Conservation (phyloP, 2,329 filamentous ascomycete genomes). For the Didymella sp. region DNA sequence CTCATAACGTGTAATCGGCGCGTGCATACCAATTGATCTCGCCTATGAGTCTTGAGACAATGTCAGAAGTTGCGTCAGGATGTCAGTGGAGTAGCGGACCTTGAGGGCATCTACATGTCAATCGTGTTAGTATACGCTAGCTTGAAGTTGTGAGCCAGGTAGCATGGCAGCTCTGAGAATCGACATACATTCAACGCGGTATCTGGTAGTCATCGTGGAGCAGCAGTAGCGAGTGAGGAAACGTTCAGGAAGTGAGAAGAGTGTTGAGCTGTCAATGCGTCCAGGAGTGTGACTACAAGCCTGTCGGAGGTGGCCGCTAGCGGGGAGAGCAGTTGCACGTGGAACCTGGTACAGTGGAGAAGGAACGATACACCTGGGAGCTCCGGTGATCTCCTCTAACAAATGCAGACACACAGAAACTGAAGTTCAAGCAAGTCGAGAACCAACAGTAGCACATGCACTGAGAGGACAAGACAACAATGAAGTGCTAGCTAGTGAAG, state of each 20-base stretch:
- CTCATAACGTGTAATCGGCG: no score
- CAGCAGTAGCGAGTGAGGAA: conserved; percentile 2
- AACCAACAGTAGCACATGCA: not conserved
- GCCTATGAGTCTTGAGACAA: conserved; percentile 77
- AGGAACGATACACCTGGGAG: not conserved
- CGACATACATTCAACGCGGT: conserved; percentile 51
- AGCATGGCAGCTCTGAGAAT: conserved; percentile 2
- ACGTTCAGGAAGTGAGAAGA: conserved; percentile 11
- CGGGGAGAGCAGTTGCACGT: conserved; percentile 28
- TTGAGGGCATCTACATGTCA: conserved; percentile 66
- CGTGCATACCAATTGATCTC: conserved; percentile 84
- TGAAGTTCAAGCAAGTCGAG: not conserved
- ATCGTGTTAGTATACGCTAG: conserved; percentile 27
- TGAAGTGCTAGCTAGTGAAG: conserved; percentile 19
- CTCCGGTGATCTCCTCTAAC: not conserved
- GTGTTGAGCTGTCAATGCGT: conserved; percentile 28
- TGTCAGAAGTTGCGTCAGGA: conserved; percentile 23
- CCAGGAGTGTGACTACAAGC: conserved; percentile 27
- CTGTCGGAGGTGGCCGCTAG: conserved; percentile 36
- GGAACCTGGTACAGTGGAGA: conserved; percentile 19
- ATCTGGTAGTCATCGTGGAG: conserved; percentile 51
- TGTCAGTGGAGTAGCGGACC: conserved; percentile 48
- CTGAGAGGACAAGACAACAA: no score
- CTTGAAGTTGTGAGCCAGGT: conserved; percentile 5
- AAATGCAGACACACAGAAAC: not conserved